These are phyloP conservation scores for Exophiala calicioides DNA, from an alignment of 2,329 filamentous ascomycete genomes.

Conservation along the genomic window DNA sequence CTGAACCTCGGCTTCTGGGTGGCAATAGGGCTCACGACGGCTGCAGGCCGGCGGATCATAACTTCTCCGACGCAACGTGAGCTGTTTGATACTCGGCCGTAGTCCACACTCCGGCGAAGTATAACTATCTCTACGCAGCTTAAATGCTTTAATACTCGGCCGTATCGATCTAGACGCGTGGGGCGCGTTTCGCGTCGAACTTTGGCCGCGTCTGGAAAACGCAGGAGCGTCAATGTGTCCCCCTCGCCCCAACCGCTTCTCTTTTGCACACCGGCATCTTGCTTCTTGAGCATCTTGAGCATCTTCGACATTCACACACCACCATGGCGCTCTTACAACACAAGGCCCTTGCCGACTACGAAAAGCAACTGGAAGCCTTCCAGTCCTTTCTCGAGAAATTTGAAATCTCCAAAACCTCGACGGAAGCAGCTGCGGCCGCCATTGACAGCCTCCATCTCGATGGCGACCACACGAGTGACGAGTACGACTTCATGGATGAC, in stretches of 20 bases:
- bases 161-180: background rate
- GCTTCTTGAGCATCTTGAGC: too few relatives aligned
- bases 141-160: background rate
- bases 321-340: conserved; percentile 84
- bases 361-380: conserved; percentile 76
- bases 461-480: conserved; percentile 82
- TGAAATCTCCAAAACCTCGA: conserved; percentile 70
- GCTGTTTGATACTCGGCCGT: too few relatives aligned
- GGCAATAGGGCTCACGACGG: too few relatives aligned
- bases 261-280: background rate
- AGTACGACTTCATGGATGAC: conserved; percentile 91
- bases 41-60: too few relatives aligned
- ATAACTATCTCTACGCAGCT: too few relatives aligned
- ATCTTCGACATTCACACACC: too few relatives aligned
- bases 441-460: conserved; percentile 83
- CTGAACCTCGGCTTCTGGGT: too few relatives aligned
- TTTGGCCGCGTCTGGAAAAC: conserved; percentile 2
- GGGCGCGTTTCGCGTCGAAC: conserved; percentile 7
- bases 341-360: conserved; percentile 80
- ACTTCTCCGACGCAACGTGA: too few relatives aligned
- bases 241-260: too few relatives aligned
- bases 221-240: too few relatives aligned
- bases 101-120: too few relatives aligned
- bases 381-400: conserved; percentile 85
- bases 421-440: conserved; percentile 71